phyloP scores from a whole-genome alignment of 2,329 filamentous ascomycete species.

The Apiospora aurea region DNA sequence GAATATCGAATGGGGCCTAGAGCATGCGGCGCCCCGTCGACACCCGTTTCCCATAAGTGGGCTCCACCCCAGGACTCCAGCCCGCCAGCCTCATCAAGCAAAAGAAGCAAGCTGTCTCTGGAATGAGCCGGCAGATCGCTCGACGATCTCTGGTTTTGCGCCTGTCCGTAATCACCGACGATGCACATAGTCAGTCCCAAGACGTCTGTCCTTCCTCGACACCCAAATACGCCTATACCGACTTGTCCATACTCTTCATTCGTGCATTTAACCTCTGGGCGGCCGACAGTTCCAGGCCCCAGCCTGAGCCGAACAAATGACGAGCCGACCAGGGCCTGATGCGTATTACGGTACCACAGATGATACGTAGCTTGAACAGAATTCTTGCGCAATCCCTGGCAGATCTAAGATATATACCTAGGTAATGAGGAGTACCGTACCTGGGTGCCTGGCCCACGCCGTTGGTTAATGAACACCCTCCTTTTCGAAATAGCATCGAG shows the following conservation, averaged over 20 bases:
- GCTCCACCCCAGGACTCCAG: constrained; percentile 13
- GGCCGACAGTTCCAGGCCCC: neutral
- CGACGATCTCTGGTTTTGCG: constrained; percentile 16
- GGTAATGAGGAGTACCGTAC: neutral
- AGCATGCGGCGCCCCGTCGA: constrained; percentile 11
- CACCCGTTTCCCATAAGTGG: constrained; percentile 7
- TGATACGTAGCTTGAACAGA: constrained; percentile 11
- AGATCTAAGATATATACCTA: constrained; percentile 21
- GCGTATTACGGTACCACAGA: neutral
- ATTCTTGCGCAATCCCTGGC: constrained; percentile 23
- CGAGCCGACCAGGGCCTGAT: constrained; percentile 8
- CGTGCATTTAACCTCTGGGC: neutral
- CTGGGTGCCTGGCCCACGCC: constrained; percentile 1
- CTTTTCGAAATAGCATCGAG: neutral
- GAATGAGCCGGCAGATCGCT: constrained; percentile 16
- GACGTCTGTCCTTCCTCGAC: neutral
- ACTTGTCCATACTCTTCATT: neutral
- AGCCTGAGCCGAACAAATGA: constrained; percentile 3
- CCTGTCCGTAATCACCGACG: constrained; percentile 10
- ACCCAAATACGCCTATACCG: neutral
- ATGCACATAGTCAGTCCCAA: neutral
- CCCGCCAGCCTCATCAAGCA: constrained; percentile 12
- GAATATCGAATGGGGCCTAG: constrained; percentile 17
- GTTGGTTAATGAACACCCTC: constrained; percentile 7
- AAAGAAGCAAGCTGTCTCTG: constrained; percentile 21